A percentile compares a stretch with the other conserved stretches of the same genome.
phyloP scores from a whole-genome alignment of 129 eudicot genomes.

The Smallanthus sonchifolius region DNA sequence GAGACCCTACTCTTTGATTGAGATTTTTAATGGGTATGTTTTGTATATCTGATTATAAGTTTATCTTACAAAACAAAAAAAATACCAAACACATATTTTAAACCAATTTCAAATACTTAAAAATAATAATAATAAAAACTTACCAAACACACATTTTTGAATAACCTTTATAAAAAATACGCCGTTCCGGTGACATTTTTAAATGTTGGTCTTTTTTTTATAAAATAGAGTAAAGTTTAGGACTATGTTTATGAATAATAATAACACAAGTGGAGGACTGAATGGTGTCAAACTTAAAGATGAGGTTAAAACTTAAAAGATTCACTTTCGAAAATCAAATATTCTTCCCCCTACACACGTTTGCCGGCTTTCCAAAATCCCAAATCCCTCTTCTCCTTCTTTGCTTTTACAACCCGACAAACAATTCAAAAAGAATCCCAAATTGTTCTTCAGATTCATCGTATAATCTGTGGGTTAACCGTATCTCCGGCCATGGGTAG shows the following conservation, averaged over 20 bases:
- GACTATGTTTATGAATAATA: no score
- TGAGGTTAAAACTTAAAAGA: neutral
- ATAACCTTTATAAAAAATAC: no score
- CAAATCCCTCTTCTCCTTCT: constrained; percentile 12
- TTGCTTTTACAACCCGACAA: neutral
- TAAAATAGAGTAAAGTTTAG: no score
- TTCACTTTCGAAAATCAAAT: constrained; percentile 21
- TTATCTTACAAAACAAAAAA: no score
- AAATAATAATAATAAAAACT: no score
- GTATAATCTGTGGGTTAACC: constrained; percentile 9
- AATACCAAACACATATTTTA: no score
- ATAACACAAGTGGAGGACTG: constrained; percentile 9
- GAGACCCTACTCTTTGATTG: no score
- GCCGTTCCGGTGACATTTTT: neutral
- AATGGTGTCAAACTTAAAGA: neutral
- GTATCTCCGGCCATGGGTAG: constrained; percentile 39
- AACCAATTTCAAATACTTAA: no score
- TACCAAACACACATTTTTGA: no score
- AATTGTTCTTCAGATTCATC: constrained; percentile 1
- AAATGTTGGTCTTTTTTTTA: no score
- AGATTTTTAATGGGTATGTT: no score
- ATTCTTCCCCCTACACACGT: constrained; percentile 22
- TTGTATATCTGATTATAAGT: no score
- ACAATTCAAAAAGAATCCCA: neutral
- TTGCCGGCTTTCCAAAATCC: constrained; percentile 28